Evolutionary conservation across 495 filamentous ascomycete genomes (phyloP).

Genomic region (Talaromyces borbonicus): DNA sequence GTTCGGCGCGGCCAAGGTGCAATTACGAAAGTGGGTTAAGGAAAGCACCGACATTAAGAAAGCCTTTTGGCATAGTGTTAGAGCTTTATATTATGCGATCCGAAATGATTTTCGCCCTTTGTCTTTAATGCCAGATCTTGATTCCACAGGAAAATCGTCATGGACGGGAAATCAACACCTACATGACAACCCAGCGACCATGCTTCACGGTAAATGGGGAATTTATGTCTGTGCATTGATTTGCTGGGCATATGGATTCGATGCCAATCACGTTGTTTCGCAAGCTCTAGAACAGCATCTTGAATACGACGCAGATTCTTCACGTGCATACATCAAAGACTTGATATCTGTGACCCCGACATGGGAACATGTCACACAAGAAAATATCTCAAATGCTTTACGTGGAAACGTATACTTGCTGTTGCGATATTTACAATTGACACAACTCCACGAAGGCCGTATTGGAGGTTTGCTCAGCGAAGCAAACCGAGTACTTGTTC

Average conservation of each 20-base stretch:
- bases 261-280: background rate
- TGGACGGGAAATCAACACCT: background rate
- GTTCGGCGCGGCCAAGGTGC: conserved; percentile 10
- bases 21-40: conserved; percentile 12
- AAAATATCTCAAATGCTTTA: conserved; percentile 1
- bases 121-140: background rate
- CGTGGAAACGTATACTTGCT: conserved; percentile 7
- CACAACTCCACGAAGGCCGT: conserved; percentile 5
- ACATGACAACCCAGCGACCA: background rate
- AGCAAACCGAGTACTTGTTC: conserved; percentile 12
- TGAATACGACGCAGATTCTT: background rate
- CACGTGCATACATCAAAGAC: conserved; percentile 7
- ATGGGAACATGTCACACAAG: conserved; percentile 7
- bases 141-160: background rate
- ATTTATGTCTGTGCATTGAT: conserved; percentile 13
- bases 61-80: conserved; percentile 15
- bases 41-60: conserved; percentile 8
- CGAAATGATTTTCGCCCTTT: background rate
- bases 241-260: conserved; percentile 16
- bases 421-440: conserved; percentile 1
- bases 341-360: conserved; percentile 8
- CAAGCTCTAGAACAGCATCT: background rate
- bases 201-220: conserved; percentile 14
- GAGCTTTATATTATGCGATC: conserved; percentile 9
- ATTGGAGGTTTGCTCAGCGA: conserved; percentile 14